A percentile compares a stretch with the other conserved stretches of the same genome.
phyloP scores from a whole-genome alignment of 1,139 yeast species.

The Protomyces inouyei region DNA sequence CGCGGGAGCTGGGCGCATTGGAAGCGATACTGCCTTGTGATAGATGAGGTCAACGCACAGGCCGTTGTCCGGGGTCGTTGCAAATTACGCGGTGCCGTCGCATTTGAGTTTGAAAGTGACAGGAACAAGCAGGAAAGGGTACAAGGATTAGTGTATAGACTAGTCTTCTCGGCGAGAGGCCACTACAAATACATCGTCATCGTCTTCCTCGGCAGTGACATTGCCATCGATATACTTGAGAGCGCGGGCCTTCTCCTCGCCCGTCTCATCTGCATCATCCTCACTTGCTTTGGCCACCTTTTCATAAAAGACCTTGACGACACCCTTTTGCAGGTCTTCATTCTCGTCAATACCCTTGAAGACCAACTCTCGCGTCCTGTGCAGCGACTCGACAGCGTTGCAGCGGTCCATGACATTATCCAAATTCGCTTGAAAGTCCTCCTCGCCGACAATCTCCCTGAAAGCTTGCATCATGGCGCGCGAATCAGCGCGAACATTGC shows the following conservation, averaged over 20 bases:
- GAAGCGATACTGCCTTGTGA: no score
- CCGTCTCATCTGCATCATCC: neutral
- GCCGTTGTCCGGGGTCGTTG: no score
- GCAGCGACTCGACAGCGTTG: constrained; percentile 68
- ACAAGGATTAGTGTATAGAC: neutral
- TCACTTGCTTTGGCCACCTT: neutral
- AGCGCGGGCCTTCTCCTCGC: neutral
- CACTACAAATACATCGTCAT: neutral
- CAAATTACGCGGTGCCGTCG: no score
- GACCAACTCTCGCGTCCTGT: constrained; percentile 75
- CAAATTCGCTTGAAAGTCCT: constrained; percentile 65
- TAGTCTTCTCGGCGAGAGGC: neutral
- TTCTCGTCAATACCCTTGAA: constrained; percentile 56
- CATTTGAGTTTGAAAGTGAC: no score
- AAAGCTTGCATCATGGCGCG: constrained; percentile 90
- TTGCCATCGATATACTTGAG: neutral
- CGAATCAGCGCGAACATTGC: constrained; percentile 73
- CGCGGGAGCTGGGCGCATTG: neutral
- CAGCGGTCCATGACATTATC: constrained; percentile 68
- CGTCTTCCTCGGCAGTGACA: neutral
- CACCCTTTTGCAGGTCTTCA: constrained; percentile 19
- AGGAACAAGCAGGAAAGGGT: no score
- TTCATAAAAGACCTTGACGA: constrained; percentile 21
- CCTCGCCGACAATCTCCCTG: constrained; percentile 67
- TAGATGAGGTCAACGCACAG: no score